Conservation (phyloP, 169 alveolate genomes). For the Cytauxzoon felis region DNA sequence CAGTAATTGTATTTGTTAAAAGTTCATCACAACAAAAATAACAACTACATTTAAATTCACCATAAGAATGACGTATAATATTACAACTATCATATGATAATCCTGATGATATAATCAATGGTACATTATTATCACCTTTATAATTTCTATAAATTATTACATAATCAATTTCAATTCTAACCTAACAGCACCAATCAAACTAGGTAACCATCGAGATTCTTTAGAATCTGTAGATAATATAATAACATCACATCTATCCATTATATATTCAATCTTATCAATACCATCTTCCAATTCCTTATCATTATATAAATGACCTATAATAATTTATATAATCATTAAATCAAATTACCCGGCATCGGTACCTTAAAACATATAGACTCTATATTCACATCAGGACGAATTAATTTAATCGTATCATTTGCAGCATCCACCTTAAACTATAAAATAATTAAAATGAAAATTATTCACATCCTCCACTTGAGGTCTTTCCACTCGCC, state of each 20-base stretch:
- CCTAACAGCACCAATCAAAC: conserved; percentile 50
- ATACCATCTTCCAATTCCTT: conserved; percentile 12
- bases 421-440: conserved; percentile 65
- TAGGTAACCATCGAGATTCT: conserved; percentile 76
- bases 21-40: conserved; percentile 71
- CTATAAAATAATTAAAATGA: too few relatives aligned
- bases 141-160: not conserved
- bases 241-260: conserved; percentile 60
- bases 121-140: conserved; percentile 25
- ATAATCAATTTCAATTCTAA: not conserved
- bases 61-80: conserved; percentile 67
- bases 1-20: conserved; percentile 44
- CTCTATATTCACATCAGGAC: conserved; percentile 60
- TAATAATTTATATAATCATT: not conserved
- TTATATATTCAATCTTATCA: conserved; percentile 18
- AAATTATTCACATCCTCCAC: too few relatives aligned
- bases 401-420: conserved; percentile 42
- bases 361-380: conserved; percentile 60
- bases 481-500: too few relatives aligned
- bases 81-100: conserved; percentile 63
- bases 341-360: conserved; percentile 66
- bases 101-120: conserved; percentile 67
- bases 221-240: conserved; percentile 70
- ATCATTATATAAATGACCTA: conserved; percentile 46
- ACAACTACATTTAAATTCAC: conserved; percentile 64